A percentile compares a stretch with the other conserved stretches of the same genome.
Conservation (phyloP, 305 asterid genomes). For the Fraxinus sp. region DNA sequence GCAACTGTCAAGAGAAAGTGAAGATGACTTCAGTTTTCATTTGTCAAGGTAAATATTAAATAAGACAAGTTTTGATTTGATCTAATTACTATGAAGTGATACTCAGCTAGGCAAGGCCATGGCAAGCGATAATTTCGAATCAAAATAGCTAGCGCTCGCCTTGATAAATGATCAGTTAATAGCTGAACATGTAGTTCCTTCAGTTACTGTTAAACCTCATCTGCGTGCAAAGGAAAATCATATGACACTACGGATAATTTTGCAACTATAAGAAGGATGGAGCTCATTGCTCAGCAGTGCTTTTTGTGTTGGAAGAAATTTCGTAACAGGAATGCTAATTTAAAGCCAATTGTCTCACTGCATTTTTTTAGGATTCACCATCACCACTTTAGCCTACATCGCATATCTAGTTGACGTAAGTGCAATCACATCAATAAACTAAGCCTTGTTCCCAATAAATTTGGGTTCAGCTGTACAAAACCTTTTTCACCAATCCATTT, state of each 20-base stretch:
- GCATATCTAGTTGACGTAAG: neutral
- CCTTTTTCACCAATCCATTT: neutral
- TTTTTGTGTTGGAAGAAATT: neutral
- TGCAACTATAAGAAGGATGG: neutral
- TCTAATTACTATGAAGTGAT: neutral
- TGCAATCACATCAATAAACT: neutral
- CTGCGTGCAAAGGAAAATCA: neutral
- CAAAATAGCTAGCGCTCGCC: neutral
- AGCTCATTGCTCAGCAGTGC: neutral
- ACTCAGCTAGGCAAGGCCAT: neutral
- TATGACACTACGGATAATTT: neutral
- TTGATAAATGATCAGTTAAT: neutral
- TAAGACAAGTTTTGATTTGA: neutral
- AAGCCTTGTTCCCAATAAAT: neutral
- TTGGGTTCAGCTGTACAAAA: neutral
- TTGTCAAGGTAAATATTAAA: neutral
- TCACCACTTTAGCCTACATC: neutral
- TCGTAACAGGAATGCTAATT: neutral
- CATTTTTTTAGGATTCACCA: neutral
- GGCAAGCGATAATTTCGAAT: neutral
- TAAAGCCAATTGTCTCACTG: neutral
- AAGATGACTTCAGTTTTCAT: neutral
- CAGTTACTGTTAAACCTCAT: neutral
- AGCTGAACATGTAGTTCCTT: neutral
- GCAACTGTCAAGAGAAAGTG: neutral